These are phyloP conservation scores for Hyaloperonospora brassicae DNA, from an alignment of 352 stramenopile species.

Conservation along the genomic window DNA sequence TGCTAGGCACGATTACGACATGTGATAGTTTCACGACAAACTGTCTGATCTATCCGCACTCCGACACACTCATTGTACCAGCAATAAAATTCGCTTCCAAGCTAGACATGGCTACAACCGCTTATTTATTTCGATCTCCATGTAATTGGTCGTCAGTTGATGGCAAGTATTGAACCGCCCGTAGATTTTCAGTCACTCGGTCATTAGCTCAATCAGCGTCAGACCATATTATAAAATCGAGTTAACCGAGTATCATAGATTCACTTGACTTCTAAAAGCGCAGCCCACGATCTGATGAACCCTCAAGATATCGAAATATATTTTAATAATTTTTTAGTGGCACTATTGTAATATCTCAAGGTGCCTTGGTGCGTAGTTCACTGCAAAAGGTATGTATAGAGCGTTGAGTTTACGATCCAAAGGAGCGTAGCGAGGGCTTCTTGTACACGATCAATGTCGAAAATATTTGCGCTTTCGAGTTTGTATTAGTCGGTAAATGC, in stretches of 20 bases:
- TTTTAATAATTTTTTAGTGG: not conserved
- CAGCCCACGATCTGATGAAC: not conserved
- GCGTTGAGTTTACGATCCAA: too few species aligned
- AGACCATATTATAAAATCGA: not conserved
- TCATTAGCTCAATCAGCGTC: not conserved
- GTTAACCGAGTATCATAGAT: not conserved
- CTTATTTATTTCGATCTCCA: not conserved
- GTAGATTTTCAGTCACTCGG: not conserved
- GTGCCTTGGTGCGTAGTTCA: not conserved
- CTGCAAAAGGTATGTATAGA: not conserved
- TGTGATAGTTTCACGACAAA: not conserved
- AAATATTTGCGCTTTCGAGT: too few species aligned
- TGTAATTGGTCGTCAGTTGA: not conserved
- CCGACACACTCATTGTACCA: not conserved
- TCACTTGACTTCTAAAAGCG: not conserved
- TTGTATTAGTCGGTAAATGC: too few species aligned
- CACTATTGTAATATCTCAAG: not conserved
- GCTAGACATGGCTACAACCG: not conserved
- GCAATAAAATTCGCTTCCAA: not conserved
- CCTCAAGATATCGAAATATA: not conserved
- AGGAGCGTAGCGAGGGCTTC: too few species aligned
- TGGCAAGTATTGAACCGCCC: not conserved
- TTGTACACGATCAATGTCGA: too few species aligned
- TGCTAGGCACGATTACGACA: not conserved
- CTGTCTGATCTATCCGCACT: not conserved